phyloP scores from a whole-genome alignment of 345 rosid species.

The Eucalyptus polybractea region DNA sequence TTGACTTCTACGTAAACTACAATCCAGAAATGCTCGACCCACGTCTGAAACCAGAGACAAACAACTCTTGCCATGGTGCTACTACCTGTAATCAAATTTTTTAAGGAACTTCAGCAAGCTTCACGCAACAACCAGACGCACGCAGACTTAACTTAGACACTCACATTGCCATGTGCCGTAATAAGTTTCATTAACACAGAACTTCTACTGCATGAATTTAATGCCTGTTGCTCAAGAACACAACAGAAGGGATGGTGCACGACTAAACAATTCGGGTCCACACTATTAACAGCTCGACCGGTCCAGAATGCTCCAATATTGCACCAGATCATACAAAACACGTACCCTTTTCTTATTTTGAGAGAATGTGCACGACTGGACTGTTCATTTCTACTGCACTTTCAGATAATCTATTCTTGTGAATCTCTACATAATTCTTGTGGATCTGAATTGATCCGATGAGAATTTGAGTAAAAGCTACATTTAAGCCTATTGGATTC shows the following conservation, averaged over 20 bases:
- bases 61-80: not conserved
- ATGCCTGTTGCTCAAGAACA: not conserved
- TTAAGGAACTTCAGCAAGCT: not conserved
- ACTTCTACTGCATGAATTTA: not conserved
- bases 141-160: not conserved
- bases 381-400: not conserved
- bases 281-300: not conserved
- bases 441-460: not conserved
- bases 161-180: not conserved
- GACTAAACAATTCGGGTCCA: not conserved
- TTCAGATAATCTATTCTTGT: not conserved
- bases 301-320: not conserved
- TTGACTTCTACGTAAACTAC: not conserved
- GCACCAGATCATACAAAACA: not conserved
- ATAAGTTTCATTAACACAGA: not conserved
- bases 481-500: not conserved
- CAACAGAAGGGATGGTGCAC: not conserved
- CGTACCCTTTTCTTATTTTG: not conserved
- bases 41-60: not conserved
- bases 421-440: not conserved
- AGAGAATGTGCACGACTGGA: not conserved
- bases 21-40: not conserved
- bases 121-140: not conserved
- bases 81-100: not conserved
- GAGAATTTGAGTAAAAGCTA: not conserved